Evolutionary conservation across 148 eudicot species (phyloP).

Genomic region (Fagopyrum homotropicum): DNA sequence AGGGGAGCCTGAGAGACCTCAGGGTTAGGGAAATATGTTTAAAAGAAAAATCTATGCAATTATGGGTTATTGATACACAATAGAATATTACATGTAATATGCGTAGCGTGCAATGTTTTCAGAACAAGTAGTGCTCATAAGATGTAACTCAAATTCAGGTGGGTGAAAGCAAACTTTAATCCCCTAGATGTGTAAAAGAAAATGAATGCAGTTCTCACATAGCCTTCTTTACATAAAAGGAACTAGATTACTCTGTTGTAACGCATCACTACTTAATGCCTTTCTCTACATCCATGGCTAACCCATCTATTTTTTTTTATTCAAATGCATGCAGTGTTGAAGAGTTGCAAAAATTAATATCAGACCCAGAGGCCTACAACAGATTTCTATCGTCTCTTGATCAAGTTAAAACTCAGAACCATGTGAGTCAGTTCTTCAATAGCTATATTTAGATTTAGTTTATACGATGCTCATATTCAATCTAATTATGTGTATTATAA

Average conservation of each 20-base stretch:
- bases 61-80: background rate
- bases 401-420: slow-evolving; percentile 38
- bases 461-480: background rate
- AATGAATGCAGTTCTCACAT: background rate
- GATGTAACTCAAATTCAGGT: background rate
- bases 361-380: slow-evolving; percentile 31
- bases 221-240: background rate
- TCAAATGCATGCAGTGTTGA: slow-evolving; percentile 25
- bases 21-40: background rate
- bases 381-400: slow-evolving; percentile 31
- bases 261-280: background rate
- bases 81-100: background rate
- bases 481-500: background rate
- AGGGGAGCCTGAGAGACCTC: background rate
- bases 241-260: background rate
- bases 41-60: background rate
- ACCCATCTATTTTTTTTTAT: background rate
- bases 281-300: background rate
- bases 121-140: background rate
- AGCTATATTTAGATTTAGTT: background rate
- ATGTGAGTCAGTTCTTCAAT: slow-evolving; percentile 20
- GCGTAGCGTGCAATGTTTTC: background rate
- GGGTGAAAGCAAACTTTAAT: background rate
- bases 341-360: slow-evolving; percentile 29
- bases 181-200: background rate